These are phyloP conservation scores for Tuber indicum DNA, from an alignment of 495 filamentous ascomycete genomes.

Conservation along the genomic window DNA sequence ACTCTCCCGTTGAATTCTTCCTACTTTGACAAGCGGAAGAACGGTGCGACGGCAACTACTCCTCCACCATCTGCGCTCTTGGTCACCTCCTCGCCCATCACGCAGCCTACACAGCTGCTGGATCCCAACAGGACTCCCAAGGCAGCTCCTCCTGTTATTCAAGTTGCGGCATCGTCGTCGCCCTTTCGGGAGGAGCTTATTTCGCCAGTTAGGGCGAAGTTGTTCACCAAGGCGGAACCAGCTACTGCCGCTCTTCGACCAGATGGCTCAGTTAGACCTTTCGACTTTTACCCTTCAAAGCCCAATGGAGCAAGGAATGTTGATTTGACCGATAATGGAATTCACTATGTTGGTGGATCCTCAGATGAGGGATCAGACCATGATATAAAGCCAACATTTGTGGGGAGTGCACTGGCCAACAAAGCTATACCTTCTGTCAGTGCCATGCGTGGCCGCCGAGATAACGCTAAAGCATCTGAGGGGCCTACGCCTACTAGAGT, in stretches of 20 bases:
- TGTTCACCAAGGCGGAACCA: background rate
- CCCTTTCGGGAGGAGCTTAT: conserved; percentile 49
- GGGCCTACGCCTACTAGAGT: conserved; percentile 17
- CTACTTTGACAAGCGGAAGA: conserved; percentile 20
- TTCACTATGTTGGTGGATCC: conserved; percentile 53
- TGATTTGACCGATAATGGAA: conserved; percentile 49
- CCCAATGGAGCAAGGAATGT: conserved; percentile 16
- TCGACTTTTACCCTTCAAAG: conserved; percentile 39
- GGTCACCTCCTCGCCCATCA: conserved; percentile 43
- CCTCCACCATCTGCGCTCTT: conserved; percentile 25
- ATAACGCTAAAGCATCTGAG: conserved; percentile 10
- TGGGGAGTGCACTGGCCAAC: conserved; percentile 14
- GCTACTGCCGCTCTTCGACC: conserved; percentile 15
- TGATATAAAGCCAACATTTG: conserved; percentile 58
- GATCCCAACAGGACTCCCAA: conserved; percentile 31
- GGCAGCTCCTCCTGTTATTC: conserved; percentile 54
- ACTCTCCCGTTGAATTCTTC: conserved; percentile 51
- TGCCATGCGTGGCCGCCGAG: conserved; percentile 35
- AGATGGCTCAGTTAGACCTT: conserved; percentile 36
- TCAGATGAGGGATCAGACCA: conserved; percentile 52
- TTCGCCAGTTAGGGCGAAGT: conserved; percentile 12
- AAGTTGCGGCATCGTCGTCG: conserved; percentile 73
- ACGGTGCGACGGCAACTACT: conserved; percentile 3
- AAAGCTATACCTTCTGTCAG: conserved; percentile 30
- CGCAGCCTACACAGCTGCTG: conserved; percentile 66